Evolutionary conservation across 148 eudicot genomes (phyloP), one percentile per base, ranked within the genome.

Genomic region (Limonium bicolor): DNA sequence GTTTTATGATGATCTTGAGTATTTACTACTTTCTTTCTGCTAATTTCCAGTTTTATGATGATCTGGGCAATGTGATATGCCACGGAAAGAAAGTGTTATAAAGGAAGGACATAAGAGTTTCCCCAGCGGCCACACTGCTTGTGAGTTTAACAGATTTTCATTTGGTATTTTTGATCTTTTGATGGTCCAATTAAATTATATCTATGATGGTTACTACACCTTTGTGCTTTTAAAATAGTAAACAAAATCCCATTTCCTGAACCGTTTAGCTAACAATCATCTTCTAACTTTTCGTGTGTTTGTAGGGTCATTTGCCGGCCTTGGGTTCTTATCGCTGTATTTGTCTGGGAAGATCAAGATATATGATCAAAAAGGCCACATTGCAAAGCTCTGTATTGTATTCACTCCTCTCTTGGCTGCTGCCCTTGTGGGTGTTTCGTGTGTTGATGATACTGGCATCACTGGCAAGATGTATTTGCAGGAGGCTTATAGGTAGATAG

Each of bases 381-480:
- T 72, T 1, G 82, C 79, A 41, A 90, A 77, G 52, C 70, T 84
- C 6, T 80, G 95, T 50, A 12, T 84, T 3, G 64, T 75, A 43
- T 52, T 88, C 23, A 27, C 77, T 15, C 95, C 95, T 17, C 61
- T 80, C 10, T 82, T 90, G 2, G 27, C 46, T 19, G 97, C 95
- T 14, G 64, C 93, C 5, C 54, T 90, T 5, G 93, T 90, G 11
- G 97, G 72, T 29, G 67, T 80, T 57, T 90, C 97, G 20, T 76
- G 95, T 20, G 97, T 90, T 26, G 95, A 77, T 70, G 95, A 90
- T 84, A 84, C 27, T 80, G 95, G 95, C 97, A 90, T 44, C 97
- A 90, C 23, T 90, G 97, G 97, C 71, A 66, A 28, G 95, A 86
- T 31, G 92, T 86, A 22, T 77, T 86, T 54, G 69, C 92, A 17